Base-by-base conservation (phyloP, 2,329 filamentous ascomycete genomes). In the Chaetomium sp. region DNA sequence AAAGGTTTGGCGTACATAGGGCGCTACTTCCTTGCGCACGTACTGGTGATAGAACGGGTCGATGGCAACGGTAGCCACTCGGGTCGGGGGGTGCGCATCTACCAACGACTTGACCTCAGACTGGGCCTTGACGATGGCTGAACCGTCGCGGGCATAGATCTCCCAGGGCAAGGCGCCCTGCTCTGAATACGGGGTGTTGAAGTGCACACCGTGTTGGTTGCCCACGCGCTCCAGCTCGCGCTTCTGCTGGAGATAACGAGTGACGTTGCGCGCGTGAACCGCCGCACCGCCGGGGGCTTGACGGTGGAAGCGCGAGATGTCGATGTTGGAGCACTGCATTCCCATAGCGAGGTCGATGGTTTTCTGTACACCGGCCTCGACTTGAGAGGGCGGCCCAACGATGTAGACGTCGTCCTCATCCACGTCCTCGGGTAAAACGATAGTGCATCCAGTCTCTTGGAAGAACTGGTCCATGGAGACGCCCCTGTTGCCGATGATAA, bases 271-370 rank as follows among this genome's bases (percentile, higher is more conserved):
- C 10, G 91, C 92, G 68, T 99, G 92, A 7, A 79, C 77, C 53
- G 88, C 83, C 9, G 88, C 83, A 51, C 89, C 88, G 54, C 80
- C 78, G 36, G 87, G 83, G 12, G 87, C 86, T 65, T 82, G 86
- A 53, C 82, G 82, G 70, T 96, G 89, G 69, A 91, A 87, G 50
- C 86, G 84, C 36, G 87, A 84, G 63, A 95, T 82, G 67, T 96
- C 91, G 60, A 95, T 84, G 68, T 85, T 88, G 41, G 87, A 84
- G 76, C 86, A 88, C 66, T 90, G 86, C 85, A 96, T 92, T 68
- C 84, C 86, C 66, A 88, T 88, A 48, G 92, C 91, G 54, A 96
- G 79, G 63, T 95, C 88, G 79, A 95, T 90, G 48, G 91, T 89
- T 70, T 85, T 88, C 68, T 95, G 87, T 47, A 91, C 76, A 66